Evolutionary conservation across 306 rosid species (phyloP).

Genomic region (Senna tora): DNA sequence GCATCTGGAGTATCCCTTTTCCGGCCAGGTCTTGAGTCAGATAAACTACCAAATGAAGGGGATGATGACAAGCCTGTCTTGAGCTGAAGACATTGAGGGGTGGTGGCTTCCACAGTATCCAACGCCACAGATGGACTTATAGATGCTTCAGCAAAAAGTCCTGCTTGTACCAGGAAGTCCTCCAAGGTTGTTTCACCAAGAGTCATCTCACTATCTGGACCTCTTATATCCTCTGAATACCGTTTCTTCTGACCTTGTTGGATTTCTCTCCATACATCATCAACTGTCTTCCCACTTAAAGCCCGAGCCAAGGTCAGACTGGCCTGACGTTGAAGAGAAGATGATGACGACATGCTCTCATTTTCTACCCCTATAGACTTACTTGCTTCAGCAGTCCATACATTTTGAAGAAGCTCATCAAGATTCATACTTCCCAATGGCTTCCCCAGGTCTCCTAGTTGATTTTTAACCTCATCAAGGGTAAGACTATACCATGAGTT

Average conservation of each 20-base stretch:
- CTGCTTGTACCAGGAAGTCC: constrained; percentile 79
- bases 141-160: constrained; percentile 73
- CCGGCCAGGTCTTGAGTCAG: constrained; percentile 56
- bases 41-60: constrained; percentile 57
- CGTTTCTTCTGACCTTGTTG: constrained; percentile 69
- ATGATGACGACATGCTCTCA: constrained; percentile 44
- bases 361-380: constrained; percentile 46
- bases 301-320: constrained; percentile 68
- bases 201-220: constrained; percentile 47
- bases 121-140: constrained; percentile 47
- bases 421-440: constrained; percentile 75
- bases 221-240: constrained; percentile 44
- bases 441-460: constrained; percentile 60
- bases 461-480: constrained; percentile 62
- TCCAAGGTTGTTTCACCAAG: constrained; percentile 80
- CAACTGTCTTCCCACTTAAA: constrained; percentile 74
- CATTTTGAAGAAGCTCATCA: constrained; percentile 75
- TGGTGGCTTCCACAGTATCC: constrained; percentile 44
- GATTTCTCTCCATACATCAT: constrained; percentile 81
- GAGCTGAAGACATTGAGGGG: constrained; percentile 47
- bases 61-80: constrained; percentile 56
- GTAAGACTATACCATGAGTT: constrained; percentile 73
- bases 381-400: constrained; percentile 72
- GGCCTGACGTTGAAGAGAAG: constrained; percentile 65
- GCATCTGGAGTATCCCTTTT: constrained; percentile 68